Evolutionary conservation across 305 asterid genomes (phyloP).

Genomic region (Lippia alba): DNA sequence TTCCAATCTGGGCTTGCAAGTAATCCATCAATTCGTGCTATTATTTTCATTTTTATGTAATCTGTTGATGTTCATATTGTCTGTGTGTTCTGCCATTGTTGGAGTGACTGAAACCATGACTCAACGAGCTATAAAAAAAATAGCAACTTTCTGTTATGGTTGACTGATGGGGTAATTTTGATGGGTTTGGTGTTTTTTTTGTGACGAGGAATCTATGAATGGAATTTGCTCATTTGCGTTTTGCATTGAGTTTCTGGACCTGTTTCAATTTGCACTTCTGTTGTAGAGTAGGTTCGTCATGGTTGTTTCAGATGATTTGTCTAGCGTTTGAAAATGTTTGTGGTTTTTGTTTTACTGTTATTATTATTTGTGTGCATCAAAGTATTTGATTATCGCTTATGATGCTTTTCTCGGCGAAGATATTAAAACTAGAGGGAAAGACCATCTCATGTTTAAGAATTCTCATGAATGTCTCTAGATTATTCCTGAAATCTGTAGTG

Average conservation of each 20-base stretch:
- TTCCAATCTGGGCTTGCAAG: conserved; percentile 92
- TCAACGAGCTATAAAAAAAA: neutral
- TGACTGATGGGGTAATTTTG: neutral
- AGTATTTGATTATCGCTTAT: too few species aligned
- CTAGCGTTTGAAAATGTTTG: too few species aligned
- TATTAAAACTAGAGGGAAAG: too few species aligned
- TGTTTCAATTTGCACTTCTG: neutral
- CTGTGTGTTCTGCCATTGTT: neutral
- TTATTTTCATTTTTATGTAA: neutral
- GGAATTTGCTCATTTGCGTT: conserved; percentile 4
- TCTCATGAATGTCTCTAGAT: too few species aligned
- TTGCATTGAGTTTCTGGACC: neutral
- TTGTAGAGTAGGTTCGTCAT: neutral
- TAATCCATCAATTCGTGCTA: conserved; percentile 41
- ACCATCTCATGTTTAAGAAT: too few species aligned
- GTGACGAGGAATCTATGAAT: conserved; percentile 16
- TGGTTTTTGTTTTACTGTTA: too few species aligned
- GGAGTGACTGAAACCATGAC: neutral
- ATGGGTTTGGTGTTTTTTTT: neutral
- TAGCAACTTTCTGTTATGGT: neutral
- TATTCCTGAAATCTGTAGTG: too few species aligned
- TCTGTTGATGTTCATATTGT: neutral
- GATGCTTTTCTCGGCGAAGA: too few species aligned
- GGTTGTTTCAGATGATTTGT: neutral
- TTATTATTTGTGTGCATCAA: too few species aligned